Evolutionary conservation across 2,329 filamentous ascomycete genomes (phyloP).

Genomic region (Hansfordia pulvinata): DNA sequence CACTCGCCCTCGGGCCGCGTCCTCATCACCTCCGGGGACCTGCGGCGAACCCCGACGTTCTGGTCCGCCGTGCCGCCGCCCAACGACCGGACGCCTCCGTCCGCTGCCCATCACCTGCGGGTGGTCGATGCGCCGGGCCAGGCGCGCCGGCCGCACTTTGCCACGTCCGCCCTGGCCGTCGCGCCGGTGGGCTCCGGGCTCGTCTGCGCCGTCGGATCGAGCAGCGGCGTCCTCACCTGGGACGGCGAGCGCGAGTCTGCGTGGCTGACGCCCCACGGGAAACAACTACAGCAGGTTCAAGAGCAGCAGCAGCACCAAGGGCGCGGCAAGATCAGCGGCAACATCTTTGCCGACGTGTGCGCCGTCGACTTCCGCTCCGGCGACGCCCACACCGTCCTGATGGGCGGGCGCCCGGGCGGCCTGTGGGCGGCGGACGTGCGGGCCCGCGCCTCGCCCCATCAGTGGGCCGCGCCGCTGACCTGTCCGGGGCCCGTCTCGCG

Average conservation of each 20-base stretch:
- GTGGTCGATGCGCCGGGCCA: constrained; percentile 3
- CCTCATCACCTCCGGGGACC: constrained; percentile 26
- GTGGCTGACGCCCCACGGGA: constrained; percentile 18
- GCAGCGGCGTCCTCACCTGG: constrained; percentile 28
- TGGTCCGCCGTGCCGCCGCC: constrained; percentile 17
- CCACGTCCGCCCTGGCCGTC: constrained; percentile 24
- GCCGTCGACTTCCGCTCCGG: constrained; percentile 30
- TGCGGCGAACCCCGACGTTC: constrained; percentile 19
- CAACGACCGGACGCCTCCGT: constrained; percentile 11
- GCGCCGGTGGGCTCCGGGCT: constrained; percentile 24
- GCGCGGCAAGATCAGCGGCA: constrained; percentile 8
- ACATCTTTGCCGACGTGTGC: constrained; percentile 26
- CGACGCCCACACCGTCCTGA: constrained; percentile 30
- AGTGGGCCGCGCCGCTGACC: constrained; percentile 19
- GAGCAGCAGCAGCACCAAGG: constrained; percentile 4
- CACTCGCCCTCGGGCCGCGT: constrained; percentile 26
- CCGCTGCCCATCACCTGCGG: neutral
- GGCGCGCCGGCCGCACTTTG: constrained; percentile 5
- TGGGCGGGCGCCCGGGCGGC: constrained; percentile 33
- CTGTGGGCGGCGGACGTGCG: constrained; percentile 34
- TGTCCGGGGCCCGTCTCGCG: constrained; percentile 36
- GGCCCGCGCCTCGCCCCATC: constrained; percentile 6
- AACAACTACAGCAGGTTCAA: constrained; percentile 1
- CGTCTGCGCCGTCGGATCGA: constrained; percentile 33
- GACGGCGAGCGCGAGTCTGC: constrained; percentile 15